phyloP scores from a whole-genome alignment of 768 basidiomycete genomes.

The Heimioporus sp. region DNA sequence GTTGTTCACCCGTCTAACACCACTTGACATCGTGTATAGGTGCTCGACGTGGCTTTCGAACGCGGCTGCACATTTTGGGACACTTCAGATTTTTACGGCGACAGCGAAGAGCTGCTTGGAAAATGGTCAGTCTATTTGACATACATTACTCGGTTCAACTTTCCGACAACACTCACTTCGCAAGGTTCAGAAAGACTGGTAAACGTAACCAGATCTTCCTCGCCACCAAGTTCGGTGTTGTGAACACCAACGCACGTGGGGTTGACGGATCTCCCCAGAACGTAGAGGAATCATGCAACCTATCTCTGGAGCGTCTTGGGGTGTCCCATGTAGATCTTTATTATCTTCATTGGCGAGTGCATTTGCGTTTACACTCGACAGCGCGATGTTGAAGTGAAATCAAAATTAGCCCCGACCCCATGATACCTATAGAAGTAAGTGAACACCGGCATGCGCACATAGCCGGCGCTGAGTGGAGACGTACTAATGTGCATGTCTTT shows the following conservation, averaged over 20 bases:
- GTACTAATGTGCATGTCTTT: too few species aligned
- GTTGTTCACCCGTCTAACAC: too few species aligned
- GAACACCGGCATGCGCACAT: too few species aligned
- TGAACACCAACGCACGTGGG: conserved; percentile 23
- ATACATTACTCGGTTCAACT: too few species aligned
- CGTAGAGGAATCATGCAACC: conserved; percentile 35
- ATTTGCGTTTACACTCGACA: too few species aligned
- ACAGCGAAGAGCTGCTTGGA: conserved; percentile 44
- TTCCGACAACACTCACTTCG: not conserved
- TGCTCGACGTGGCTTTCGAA: conserved; percentile 42
- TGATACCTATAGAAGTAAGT: conserved; percentile 46
- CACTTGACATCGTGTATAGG: conserved; percentile 16
- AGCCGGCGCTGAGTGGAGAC: too few species aligned
- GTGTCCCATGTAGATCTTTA: conserved; percentile 45
- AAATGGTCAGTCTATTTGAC: conserved; percentile 33
- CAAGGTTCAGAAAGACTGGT: conserved; percentile 47
- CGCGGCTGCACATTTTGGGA: conserved; percentile 48
- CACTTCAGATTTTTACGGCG: conserved; percentile 42
- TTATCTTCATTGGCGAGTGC: conserved; percentile 41
- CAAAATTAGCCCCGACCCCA: conserved; percentile 35
- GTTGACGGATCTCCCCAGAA: conserved; percentile 42
- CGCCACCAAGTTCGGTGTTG: conserved; percentile 55
- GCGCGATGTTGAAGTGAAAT: too few species aligned
- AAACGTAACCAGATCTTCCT: conserved; percentile 54
- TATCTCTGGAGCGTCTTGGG: conserved; percentile 41